Conservation (phyloP, 768 basidiomycete genomes). For the Amanita brunnescens region DNA sequence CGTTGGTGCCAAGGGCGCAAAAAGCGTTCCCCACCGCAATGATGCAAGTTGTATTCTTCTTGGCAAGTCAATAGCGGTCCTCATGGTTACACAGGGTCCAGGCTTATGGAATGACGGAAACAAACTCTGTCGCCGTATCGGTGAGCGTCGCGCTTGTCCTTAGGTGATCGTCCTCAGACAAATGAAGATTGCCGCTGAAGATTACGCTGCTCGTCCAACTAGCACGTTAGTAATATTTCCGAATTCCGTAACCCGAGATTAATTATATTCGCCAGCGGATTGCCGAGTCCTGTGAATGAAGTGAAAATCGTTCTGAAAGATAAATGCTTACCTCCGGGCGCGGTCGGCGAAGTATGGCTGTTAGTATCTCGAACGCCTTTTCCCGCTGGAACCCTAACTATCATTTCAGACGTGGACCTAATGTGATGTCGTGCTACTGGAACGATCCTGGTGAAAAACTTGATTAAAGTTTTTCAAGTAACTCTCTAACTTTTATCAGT, state of each 20-base stretch:
- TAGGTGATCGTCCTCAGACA: neutral
- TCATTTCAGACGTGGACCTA: constrained; percentile 27
- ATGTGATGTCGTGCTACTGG: constrained; percentile 49
- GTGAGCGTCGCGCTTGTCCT: constrained; percentile 13
- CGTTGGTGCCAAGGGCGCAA: constrained; percentile 24
- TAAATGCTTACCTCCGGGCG: constrained; percentile 18
- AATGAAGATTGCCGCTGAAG: constrained; percentile 33
- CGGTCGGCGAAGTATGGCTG: constrained; percentile 35
- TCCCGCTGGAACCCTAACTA: neutral
- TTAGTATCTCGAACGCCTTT: neutral
- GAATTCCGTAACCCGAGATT: neutral
- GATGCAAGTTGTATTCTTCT: constrained; percentile 9
- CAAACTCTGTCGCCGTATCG: constrained; percentile 36
- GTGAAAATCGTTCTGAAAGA: constrained; percentile 33
- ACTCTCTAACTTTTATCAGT: neutral
- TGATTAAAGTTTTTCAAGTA: neutral
- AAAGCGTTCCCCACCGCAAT: constrained; percentile 27
- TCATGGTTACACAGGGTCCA: constrained; percentile 21
- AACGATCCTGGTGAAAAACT: constrained; percentile 29
- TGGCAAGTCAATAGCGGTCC: too few relatives aligned
- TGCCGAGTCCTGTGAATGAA: constrained; percentile 37
- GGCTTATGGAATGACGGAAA: constrained; percentile 45
- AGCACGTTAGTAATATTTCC: constrained; percentile 29
- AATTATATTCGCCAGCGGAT: constrained; percentile 23
- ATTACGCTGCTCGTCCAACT: constrained; percentile 38